phyloP scores from a whole-genome alignment of 345 rosid genomes.

The Turritis glabra region DNA sequence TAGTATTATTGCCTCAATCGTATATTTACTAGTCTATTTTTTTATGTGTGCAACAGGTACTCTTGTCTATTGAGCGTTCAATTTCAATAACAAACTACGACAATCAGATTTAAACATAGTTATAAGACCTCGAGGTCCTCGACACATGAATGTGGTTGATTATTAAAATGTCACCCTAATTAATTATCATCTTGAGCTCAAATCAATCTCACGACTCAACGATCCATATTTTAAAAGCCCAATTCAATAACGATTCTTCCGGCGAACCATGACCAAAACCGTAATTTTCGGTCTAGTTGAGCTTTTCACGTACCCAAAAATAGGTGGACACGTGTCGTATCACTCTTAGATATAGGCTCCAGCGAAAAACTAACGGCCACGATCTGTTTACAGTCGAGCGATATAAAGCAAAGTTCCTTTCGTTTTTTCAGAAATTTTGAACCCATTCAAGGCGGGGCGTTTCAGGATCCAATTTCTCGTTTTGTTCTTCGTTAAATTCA shows the following conservation, averaged over 20 bases:
- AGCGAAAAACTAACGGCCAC: slow-evolving; percentile 18
- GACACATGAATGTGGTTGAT: too few species aligned
- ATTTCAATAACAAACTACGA: too few species aligned
- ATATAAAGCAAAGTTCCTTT: slow-evolving; percentile 25
- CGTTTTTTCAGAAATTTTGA: slow-evolving; percentile 14
- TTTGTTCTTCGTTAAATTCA: slow-evolving; percentile 15
- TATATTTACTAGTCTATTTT: too few species aligned
- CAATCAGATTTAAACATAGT: too few species aligned
- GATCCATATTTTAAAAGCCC: slow-evolving; percentile 5
- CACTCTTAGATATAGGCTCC: slow-evolving; percentile 22
- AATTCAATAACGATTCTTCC: slow-evolving; percentile 1
- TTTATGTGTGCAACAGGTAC: too few species aligned
- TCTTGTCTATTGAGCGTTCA: too few species aligned
- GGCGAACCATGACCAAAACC: slow-evolving; percentile 13
- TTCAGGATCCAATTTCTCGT: slow-evolving; percentile 7
- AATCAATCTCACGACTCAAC: too few species aligned
- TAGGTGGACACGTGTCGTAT: slow-evolving; percentile 22
- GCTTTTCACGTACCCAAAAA: not conserved
- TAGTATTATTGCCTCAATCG: too few species aligned
- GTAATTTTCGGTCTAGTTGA: not conserved
- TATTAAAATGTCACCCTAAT: too few species aligned
- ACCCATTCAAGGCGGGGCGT: slow-evolving; percentile 9
- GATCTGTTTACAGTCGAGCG: slow-evolving; percentile 8
- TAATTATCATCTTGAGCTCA: too few species aligned
- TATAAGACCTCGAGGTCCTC: too few species aligned